Evolutionary conservation across 2,329 filamentous ascomycete genomes (phyloP), one percentile per base, ranked within the genome.

Genomic region (Pezicula neosporulosa): DNA sequence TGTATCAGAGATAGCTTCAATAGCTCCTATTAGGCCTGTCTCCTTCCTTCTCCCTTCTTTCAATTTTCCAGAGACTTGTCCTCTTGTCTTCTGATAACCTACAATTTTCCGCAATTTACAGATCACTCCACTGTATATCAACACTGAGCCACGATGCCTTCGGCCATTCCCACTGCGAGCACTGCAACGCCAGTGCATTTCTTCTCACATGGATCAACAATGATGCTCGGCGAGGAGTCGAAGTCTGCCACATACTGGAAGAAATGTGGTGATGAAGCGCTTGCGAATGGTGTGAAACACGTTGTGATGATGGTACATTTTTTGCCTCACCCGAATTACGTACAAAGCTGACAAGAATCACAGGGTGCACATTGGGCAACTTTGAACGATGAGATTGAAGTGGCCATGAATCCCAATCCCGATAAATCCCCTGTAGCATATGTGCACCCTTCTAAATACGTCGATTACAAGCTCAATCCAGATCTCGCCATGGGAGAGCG

Each of bases 191-290:
- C 58, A 6, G 59, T 63, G 2, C 61, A 62, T 41, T 63, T 63
- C 56, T 87, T 87, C 67, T 85, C 83, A 3, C 84, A 87, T 76
- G 84, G 85, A 62, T 85, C 82, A 13, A 87, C 83, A 37, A 86
- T 86, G 82, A 87, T 87, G 84, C 69, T 87, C 13, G 84, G 83
- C 35, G 84, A 87, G 61, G 77, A 85, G 58, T 81, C 77, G 13
- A 65, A 70, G 2, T 83, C 82, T 1, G 82, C 82, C 10, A 72
- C 75, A 18, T 87, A 86, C 68, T 87, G 84, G 85, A 83, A 85
- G 63, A 73, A 77, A 55, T 80, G 77, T 58, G 84, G 85, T 44
- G 81, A 86, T 56, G 79, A 80, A 54, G 83, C 83, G 3, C 73
- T 85, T 6, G 75, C 73, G 6, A 68, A 81, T 53, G 75, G 75